phyloP scores from a whole-genome alignment of 345 rosid species.

The Murraya koenigii region DNA sequence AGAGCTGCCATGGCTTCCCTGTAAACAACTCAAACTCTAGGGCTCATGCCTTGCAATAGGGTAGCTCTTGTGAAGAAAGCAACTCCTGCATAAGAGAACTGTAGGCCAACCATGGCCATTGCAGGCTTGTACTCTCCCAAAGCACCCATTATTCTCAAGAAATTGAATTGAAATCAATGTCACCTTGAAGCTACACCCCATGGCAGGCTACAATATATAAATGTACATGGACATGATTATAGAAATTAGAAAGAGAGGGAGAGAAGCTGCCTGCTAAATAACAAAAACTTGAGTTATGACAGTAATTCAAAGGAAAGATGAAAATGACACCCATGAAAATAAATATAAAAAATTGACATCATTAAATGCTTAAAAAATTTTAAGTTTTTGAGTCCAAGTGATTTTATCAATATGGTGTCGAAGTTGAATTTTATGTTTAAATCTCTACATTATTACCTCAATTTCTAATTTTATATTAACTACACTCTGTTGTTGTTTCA shows the following conservation, averaged over 20 bases:
- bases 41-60: constrained; percentile 39
- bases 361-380: too few relatives aligned
- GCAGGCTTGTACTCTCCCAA: constrained; percentile 27
- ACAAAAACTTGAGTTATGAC: too few relatives aligned
- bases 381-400: too few relatives aligned
- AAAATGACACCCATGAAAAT: too few relatives aligned
- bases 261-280: not conserved
- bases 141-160: constrained; percentile 10
- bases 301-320: too few relatives aligned
- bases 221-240: not conserved
- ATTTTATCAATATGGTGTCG: too few relatives aligned
- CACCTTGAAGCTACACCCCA: not conserved
- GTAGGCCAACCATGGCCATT: constrained; percentile 35
- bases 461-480: too few relatives aligned
- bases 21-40: constrained; percentile 37
- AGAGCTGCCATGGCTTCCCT: constrained; percentile 39
- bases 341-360: too few relatives aligned
- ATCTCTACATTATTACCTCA: too few relatives aligned
- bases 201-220: not conserved
- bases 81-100: constrained; percentile 27
- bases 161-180: not conserved
- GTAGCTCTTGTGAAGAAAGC: constrained; percentile 35
- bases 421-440: too few relatives aligned
- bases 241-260: not conserved
- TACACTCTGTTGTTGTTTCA: too few relatives aligned